Evolutionary conservation across 371 early-diverging fungal genomes (phyloP), one percentile per base, ranked within the genome.

Genomic region (Lichtheimia ramosa): DNA sequence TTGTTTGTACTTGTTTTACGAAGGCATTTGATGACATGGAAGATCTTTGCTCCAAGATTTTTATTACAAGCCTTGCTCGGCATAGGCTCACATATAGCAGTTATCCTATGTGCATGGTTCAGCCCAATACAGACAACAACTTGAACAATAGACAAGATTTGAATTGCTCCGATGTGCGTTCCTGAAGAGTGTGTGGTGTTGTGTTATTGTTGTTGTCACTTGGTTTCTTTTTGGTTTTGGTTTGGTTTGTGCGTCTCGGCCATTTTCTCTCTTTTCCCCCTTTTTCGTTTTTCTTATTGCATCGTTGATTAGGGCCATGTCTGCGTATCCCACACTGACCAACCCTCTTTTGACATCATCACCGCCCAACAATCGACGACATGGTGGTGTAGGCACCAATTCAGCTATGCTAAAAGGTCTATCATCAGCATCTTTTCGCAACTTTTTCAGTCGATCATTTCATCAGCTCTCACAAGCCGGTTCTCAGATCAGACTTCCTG

Each of bases 1-100:
- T 66, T 86, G 55, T 83, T 87, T 59, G 78, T 85, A 18, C 70
- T 66, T 14, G 73, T 83, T 56, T 83, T 93, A 56, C 74, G 90
- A 43, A 73, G 96, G 3, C 96, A 97, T 69, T 77, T 96, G 62
- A 94, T 95, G 96, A 93, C 95, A 14, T 97, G 96, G 97, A 92
- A 93, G 63, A 84, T 96, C 18, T 97, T 93, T 83, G 94, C 93
- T 3, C 96, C 97, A 1, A 78, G 95, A 55, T 94, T 91, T 63
- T 81, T 97, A 69, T 78, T 94, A 41, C 86, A 84, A 57, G 59
- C 59, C 8, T 50, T 81, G 7, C 46, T 81, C 8, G 58, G 67
- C 15, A 41, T 72, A 5, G 75, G 81, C 15, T 64, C 70, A n/a
- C 8, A 23, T 28, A 8, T 52, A 18, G 52, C 23, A 18, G 48